These are phyloP conservation scores for Solanum etuberosum DNA, from an alignment of 257 asterid species.

Conservation along the genomic window DNA sequence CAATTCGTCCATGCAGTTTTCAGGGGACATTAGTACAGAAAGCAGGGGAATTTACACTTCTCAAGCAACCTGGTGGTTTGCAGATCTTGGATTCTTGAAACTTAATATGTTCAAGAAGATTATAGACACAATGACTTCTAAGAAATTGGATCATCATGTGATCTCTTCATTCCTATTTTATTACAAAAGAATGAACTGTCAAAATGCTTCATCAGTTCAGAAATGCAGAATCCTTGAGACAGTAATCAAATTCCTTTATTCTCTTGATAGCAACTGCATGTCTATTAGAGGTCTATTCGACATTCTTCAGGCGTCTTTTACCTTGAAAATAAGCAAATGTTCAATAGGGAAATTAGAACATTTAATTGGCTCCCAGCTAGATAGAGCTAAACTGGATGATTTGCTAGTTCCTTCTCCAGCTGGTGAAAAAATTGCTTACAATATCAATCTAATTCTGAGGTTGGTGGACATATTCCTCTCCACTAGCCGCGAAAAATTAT, in stretches of 20 bases:
- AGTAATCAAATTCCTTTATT: slow-evolving; percentile 15
- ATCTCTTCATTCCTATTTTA: slow-evolving; percentile 32
- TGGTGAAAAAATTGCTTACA: slow-evolving; percentile 23
- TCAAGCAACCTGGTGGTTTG: slow-evolving; percentile 24
- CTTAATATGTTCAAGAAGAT: slow-evolving; percentile 19
- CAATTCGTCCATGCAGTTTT: slow-evolving; percentile 15
- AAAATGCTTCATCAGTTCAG: not conserved
- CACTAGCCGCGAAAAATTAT: not conserved
- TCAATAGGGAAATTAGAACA: slow-evolving; percentile 23
- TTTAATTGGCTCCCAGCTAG: slow-evolving; percentile 37
- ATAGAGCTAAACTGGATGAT: slow-evolving; percentile 53
- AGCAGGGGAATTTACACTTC: slow-evolving; percentile 21
- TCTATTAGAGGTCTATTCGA: slow-evolving; percentile 29
- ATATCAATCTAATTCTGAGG: slow-evolving; percentile 33
- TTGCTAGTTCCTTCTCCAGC: slow-evolving; percentile 28
- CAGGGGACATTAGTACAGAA: slow-evolving; percentile 23
- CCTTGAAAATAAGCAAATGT: slow-evolving; percentile 10
- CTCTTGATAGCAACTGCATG: slow-evolving; percentile 18
- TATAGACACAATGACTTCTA: slow-evolving; percentile 21
- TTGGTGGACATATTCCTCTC: slow-evolving; percentile 22
- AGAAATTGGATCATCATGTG: slow-evolving; percentile 19
- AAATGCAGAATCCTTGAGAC: slow-evolving; percentile 21
- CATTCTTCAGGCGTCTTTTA: slow-evolving; percentile 19
- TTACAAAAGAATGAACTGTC: slow-evolving; percentile 22
- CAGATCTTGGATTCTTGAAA: slow-evolving; percentile 34